These are phyloP conservation scores for Cladosporium sp. DNA, from an alignment of 2,329 filamentous ascomycete genomes.

Conservation along the genomic window DNA sequence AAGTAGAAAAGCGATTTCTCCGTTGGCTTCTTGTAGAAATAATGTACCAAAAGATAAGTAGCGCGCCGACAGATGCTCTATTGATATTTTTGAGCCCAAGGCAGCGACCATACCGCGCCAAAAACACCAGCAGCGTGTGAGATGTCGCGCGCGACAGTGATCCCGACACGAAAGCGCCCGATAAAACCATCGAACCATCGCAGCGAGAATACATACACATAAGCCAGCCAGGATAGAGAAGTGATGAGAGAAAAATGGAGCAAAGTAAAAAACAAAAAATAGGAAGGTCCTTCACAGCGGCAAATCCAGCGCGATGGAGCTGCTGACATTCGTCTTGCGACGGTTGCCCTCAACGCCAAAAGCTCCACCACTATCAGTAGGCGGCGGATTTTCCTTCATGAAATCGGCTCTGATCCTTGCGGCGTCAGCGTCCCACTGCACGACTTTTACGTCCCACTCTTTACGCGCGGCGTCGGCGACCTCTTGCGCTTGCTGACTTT, in stretches of 20 bases:
- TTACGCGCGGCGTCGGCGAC: constrained; percentile 60
- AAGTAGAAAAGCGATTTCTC: background rate
- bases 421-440: constrained; percentile 71
- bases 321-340: constrained; percentile 37
- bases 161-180: background rate
- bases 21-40: background rate
- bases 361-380: constrained; percentile 14
- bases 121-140: background rate
- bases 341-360: constrained; percentile 28
- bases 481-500: constrained; percentile 69
- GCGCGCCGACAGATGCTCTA: background rate
- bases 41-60: background rate
- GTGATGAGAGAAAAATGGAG: background rate
- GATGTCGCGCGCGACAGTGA: background rate
- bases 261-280: background rate
- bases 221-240: background rate
- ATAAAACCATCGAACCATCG: background rate
- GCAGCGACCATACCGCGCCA: background rate
- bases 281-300: background rate
- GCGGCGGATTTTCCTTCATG: constrained; percentile 32
- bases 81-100: background rate
- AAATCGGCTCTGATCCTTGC: constrained; percentile 48
- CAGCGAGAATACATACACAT: background rate
- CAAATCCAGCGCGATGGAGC: constrained; percentile 32
- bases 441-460: constrained; percentile 61